A percentile compares a stretch with the other conserved stretches of the same genome.
These are phyloP conservation scores for Lycium ferocissimum DNA, from an alignment of 257 asterid species.

Conservation along the genomic window DNA sequence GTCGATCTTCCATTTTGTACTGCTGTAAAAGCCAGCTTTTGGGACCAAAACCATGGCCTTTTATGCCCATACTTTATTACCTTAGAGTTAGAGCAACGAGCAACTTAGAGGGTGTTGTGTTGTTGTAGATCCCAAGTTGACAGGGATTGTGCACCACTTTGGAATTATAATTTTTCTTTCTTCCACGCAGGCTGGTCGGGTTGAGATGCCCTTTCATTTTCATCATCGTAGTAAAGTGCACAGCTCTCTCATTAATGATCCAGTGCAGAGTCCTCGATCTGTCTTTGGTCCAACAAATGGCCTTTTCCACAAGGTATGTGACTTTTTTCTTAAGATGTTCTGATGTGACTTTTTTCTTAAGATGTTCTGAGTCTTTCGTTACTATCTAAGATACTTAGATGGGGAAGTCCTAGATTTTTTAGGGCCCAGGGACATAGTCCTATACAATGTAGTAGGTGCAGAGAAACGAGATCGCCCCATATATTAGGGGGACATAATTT, in stretches of 20 bases:
- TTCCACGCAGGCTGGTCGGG: slow-evolving; percentile 45
- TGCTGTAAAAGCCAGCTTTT: slow-evolving; percentile 3
- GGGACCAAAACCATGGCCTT: background rate
- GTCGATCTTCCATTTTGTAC: background rate
- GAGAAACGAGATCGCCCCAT: background rate
- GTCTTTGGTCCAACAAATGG: slow-evolving; percentile 54
- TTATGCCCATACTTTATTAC: background rate
- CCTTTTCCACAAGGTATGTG: slow-evolving; percentile 45
- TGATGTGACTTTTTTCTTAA: background rate
- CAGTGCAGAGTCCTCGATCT: slow-evolving; percentile 51
- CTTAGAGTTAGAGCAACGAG: background rate
- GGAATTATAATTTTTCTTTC: slow-evolving; percentile 3
- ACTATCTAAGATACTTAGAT: background rate
- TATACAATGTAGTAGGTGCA: slow-evolving; percentile 13
- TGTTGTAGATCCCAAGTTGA: background rate
- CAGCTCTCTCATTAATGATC: slow-evolving; percentile 41
- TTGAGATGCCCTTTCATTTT: slow-evolving; percentile 48
- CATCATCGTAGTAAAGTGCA: slow-evolving; percentile 43
- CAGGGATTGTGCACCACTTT: background rate
- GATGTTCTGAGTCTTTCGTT: background rate
- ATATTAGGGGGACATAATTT: background rate
- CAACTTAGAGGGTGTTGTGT: background rate
- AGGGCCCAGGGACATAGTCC: slow-evolving; percentile 3
- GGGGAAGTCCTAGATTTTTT: background rate
- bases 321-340: background rate